Conservation (phyloP, 768 basidiomycete genomes). For the Hygrophorus pudorinus region DNA sequence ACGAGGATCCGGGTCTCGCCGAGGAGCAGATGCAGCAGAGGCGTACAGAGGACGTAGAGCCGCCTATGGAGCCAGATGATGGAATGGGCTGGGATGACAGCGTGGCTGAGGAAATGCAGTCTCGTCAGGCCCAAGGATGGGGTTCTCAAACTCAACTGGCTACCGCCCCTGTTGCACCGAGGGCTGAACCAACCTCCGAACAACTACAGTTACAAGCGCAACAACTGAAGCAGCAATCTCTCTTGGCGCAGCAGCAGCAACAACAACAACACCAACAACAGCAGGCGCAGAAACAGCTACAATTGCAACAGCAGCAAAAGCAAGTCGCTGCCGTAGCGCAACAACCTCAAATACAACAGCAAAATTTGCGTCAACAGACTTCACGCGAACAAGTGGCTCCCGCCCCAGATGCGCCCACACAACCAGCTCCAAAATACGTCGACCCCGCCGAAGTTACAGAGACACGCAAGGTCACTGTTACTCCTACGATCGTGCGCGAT, state of each 20-base stretch:
- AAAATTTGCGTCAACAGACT: conserved; percentile 29
- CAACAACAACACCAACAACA: conserved; percentile 22
- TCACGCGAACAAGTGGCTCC: conserved; percentile 40
- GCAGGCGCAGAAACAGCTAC: conserved; percentile 21
- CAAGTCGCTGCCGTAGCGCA: conserved; percentile 4
- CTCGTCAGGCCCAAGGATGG: conserved; percentile 14
- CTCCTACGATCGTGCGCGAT: conserved; percentile 67
- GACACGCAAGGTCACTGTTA: conserved; percentile 69
- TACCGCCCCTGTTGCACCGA: conserved; percentile 25
- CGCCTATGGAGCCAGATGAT: conserved; percentile 63
- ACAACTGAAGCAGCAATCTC: conserved; percentile 21
- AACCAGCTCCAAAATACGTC: conserved; percentile 23
- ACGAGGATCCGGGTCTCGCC: conserved; percentile 55
- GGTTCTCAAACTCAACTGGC: conserved; percentile 15
- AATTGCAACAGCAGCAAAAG: conserved; percentile 20
- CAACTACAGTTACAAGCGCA: conserved; percentile 23
- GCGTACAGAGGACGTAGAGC: conserved; percentile 14
- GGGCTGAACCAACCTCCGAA: conserved; percentile 22
- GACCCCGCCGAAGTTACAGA: conserved; percentile 66
- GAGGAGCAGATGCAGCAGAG: conserved; percentile 37
- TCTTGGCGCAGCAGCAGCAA: conserved; percentile 22
- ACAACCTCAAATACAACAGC: conserved; percentile 9
- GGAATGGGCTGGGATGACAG: conserved; percentile 84
- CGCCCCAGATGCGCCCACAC: conserved; percentile 13
- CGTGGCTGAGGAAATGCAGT: conserved; percentile 42